Conservation (phyloP, 768 basidiomycete genomes). For the Lactarius hatsudake region DNA sequence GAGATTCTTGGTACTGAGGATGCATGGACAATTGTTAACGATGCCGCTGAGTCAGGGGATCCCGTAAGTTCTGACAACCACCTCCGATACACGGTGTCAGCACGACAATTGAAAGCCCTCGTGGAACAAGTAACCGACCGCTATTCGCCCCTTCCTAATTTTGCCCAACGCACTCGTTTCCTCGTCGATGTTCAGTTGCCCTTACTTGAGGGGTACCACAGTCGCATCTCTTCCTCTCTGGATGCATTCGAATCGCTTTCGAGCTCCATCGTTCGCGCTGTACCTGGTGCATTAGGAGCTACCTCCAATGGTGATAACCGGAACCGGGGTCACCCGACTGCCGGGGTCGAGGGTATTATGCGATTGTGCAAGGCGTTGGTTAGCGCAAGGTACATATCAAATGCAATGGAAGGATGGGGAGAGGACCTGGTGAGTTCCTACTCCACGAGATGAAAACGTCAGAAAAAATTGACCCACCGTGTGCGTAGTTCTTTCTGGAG, state of each 20-base stretch:
- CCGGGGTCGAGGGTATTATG: slow-evolving; percentile 79
- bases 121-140: slow-evolving; percentile 95
- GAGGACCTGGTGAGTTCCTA: slow-evolving; percentile 75
- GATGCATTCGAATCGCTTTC: slow-evolving; percentile 94
- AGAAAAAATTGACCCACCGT: neutral
- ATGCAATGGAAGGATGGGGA: slow-evolving; percentile 75
- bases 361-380: slow-evolving; percentile 83
- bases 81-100: slow-evolving; percentile 75
- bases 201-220: slow-evolving; percentile 70
- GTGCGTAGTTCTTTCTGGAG: slow-evolving; percentile 82
- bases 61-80: slow-evolving; percentile 31
- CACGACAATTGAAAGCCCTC: slow-evolving; percentile 77
- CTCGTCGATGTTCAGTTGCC: slow-evolving; percentile 84
- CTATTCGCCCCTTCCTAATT: slow-evolving; percentile 81
- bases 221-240: slow-evolving; percentile 76
- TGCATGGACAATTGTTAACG: slow-evolving; percentile 83
- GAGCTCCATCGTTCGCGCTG: slow-evolving; percentile 81
- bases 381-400: slow-evolving; percentile 71
- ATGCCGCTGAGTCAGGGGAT: slow-evolving; percentile 43
- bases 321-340: slow-evolving; percentile 57
- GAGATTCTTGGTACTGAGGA: slow-evolving; percentile 76
- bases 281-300: slow-evolving; percentile 84
- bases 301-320: slow-evolving; percentile 41
- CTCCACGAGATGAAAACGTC: neutral
- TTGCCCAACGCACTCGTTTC: slow-evolving; percentile 78